Conservation (phyloP, 1,139 yeast genomes). For the Meyerozyma guilliermondii region DNA sequence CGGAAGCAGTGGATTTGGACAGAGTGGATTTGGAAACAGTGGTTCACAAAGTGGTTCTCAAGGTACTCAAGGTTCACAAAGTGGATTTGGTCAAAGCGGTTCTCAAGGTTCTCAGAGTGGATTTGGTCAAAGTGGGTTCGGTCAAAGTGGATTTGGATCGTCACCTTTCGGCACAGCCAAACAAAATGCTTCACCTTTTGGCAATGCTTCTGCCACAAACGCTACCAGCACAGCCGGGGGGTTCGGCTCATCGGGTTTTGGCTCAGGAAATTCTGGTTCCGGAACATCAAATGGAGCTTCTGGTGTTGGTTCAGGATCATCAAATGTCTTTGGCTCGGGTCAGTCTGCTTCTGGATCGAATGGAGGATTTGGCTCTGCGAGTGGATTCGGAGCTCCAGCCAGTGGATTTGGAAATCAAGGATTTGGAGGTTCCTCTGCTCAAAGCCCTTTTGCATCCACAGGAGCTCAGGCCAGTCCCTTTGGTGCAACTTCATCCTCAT, state of each 20-base stretch:
- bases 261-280: constrained; percentile 12
- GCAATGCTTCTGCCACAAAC: not conserved
- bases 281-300: constrained; percentile 5
- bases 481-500: not conserved
- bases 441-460: constrained; percentile 5
- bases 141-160: not conserved
- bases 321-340: not conserved
- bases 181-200: not conserved
- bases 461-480: constrained; percentile 2
- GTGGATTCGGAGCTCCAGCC: not conserved
- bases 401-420: constrained; percentile 1
- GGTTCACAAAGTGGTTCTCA: too few relatives aligned
- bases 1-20: constrained; percentile 5
- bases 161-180: not conserved
- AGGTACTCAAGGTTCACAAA: too few relatives aligned
- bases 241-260: constrained; percentile 10
- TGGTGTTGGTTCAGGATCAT: too few relatives aligned
- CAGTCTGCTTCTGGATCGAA: not conserved
- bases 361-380: not conserved
- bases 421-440: constrained; percentile 8
- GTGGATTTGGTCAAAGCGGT: not conserved
- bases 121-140: constrained; percentile 6
- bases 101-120: constrained; percentile 3
- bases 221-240: not conserved
- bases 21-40: not conserved